Conservation (phyloP, 2,329 filamentous ascomycete genomes). For the Neurospora sp. region DNA sequence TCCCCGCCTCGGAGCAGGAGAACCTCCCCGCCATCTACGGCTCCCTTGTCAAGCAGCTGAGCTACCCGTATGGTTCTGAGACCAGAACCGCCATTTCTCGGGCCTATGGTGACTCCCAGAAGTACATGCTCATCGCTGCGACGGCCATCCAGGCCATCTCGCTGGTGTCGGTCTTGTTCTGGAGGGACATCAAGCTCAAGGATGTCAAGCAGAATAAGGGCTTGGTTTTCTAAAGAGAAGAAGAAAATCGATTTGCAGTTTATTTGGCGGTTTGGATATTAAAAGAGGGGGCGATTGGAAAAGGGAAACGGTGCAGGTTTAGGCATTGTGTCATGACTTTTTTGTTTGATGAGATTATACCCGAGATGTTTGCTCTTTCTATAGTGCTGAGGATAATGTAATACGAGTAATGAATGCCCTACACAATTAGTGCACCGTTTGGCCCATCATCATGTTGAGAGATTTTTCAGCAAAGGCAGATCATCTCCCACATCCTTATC, state of each 20-base stretch:
- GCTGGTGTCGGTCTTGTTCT: conserved; percentile 30
- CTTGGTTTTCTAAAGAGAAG: conserved; percentile 22
- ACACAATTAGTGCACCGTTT: background rate
- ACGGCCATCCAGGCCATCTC: conserved; percentile 30
- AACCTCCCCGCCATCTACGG: conserved; percentile 23
- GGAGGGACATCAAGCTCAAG: conserved; percentile 40
- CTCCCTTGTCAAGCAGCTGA: conserved; percentile 25
- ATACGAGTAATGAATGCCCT: background rate
- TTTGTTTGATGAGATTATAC: background rate
- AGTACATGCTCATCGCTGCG: conserved; percentile 25
- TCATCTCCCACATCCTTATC: background rate
- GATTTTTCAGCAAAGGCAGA: background rate
- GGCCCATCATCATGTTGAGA: background rate
- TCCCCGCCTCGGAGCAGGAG: conserved; percentile 20
- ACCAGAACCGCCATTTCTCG: conserved; percentile 24
- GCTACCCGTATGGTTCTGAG: conserved; percentile 23
- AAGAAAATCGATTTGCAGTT: background rate
- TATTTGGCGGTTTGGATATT: background rate
- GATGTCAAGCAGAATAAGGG: conserved; percentile 30
- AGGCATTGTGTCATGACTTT: background rate
- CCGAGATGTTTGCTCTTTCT: background rate
- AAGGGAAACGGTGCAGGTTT: background rate
- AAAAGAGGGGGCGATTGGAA: background rate
- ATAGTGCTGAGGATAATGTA: background rate
- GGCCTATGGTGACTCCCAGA: conserved; percentile 27